Conservation (phyloP, 148 eudicot species). For the Rhododendron molle region DNA sequence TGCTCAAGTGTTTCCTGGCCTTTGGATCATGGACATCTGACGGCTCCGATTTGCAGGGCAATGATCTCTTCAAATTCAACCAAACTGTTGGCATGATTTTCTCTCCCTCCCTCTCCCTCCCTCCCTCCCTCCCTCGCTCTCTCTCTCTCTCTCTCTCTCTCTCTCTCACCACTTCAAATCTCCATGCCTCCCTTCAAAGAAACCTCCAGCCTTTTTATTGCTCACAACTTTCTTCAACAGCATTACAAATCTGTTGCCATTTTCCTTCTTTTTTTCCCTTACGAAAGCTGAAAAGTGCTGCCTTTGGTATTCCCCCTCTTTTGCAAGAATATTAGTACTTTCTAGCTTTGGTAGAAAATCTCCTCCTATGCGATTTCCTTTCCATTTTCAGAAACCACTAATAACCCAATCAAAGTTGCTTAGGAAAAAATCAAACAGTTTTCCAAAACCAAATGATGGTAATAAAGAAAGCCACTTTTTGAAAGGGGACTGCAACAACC, state of each 20-base stretch:
- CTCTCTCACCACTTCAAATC: neutral
- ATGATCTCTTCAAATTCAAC: constrained; percentile 77
- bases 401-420: neutral
- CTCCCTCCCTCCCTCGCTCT: neutral
- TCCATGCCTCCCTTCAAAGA: constrained; percentile 1
- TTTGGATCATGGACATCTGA: constrained; percentile 85
- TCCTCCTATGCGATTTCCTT: neutral
- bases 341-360: neutral
- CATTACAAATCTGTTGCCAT: neutral
- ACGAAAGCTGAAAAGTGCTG: neutral
- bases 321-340: neutral
- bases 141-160: neutral
- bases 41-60: constrained; percentile 86
- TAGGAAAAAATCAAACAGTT: neutral
- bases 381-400: constrained; percentile 5
- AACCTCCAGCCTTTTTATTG: neutral
- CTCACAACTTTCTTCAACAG: neutral
- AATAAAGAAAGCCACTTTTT: neutral
- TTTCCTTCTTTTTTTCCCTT: constrained; percentile 5
- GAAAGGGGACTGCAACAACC: neutral
- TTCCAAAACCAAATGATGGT: neutral
- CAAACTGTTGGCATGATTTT: constrained; percentile 67
- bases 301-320: neutral
- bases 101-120: neutral
- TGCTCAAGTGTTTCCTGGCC: constrained; percentile 38